Evolutionary conservation across 768 basidiomycete genomes (phyloP).

Genomic region (Cystobasidium tubakii): DNA sequence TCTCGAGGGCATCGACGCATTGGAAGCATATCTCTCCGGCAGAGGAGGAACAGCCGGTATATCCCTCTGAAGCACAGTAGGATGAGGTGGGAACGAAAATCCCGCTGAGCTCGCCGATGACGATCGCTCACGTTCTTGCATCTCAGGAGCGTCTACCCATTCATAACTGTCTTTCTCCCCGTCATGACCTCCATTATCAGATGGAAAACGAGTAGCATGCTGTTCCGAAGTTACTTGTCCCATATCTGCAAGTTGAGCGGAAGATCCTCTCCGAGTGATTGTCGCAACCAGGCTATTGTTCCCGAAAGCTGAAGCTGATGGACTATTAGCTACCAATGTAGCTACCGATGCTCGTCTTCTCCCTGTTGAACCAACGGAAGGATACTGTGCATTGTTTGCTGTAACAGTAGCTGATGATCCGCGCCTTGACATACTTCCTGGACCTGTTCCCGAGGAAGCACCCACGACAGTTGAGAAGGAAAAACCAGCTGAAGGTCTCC

Average conservation of each 20-base stretch:
- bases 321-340: background rate
- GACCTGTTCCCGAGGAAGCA: background rate
- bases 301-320: background rate
- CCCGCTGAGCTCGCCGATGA: background rate
- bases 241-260: background rate
- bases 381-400: background rate
- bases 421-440: background rate
- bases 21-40: background rate
- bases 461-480: background rate
- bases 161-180: constrained; percentile 10
- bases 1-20: background rate
- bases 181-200: background rate
- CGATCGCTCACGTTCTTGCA: background rate
- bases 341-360: background rate
- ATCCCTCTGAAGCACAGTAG: background rate
- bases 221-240: constrained; percentile 11
- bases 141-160: constrained; percentile 19
- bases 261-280: background rate
- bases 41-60: constrained; percentile 1
- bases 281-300: background rate
- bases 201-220: background rate
- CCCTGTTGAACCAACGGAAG: background rate
- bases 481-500: background rate
- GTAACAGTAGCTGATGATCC: constrained; percentile 37
- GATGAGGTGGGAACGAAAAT: background rate